Percentiles rank a stretch among this genome's conserved stretches.
Conservation (phyloP, 176 grass and related monocot genomes). For the Oryza punctata region DNA sequence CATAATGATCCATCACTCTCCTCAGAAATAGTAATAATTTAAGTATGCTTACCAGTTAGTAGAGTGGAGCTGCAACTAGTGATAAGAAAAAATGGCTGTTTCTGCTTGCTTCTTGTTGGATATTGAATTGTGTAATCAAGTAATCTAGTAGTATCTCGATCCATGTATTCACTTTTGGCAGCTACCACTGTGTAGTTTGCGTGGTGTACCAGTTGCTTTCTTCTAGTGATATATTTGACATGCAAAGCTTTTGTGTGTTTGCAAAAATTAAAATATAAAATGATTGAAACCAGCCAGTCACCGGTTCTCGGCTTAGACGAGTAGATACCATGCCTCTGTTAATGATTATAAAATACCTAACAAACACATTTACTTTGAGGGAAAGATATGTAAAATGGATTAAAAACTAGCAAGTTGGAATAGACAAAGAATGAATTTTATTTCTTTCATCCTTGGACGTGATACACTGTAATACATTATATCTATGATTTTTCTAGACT, state of each 20-base stretch:
- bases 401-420: background rate
- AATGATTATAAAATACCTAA: background rate
- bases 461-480: slow-evolving; percentile 22
- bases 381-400: background rate
- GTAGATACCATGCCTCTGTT: background rate
- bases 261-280: background rate
- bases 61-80: background rate
- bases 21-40: background rate
- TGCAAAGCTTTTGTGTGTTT: background rate
- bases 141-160: background rate
- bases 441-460: background rate
- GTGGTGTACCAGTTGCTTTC: background rate
- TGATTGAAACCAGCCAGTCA: background rate
- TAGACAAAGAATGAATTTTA: background rate
- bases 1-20: background rate
- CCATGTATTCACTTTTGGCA: background rate
- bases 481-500: background rate
- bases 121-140: background rate
- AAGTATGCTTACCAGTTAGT: too few species aligned
- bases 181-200: background rate
- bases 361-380: background rate
- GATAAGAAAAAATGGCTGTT: background rate
- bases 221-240: background rate
- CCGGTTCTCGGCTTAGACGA: background rate
- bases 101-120: background rate